A percentile compares a stretch with the other conserved stretches of the same genome.
These are phyloP conservation scores for Protomyces inundatus DNA, from an alignment of 1,139 yeast genomes.

Conservation along the genomic window DNA sequence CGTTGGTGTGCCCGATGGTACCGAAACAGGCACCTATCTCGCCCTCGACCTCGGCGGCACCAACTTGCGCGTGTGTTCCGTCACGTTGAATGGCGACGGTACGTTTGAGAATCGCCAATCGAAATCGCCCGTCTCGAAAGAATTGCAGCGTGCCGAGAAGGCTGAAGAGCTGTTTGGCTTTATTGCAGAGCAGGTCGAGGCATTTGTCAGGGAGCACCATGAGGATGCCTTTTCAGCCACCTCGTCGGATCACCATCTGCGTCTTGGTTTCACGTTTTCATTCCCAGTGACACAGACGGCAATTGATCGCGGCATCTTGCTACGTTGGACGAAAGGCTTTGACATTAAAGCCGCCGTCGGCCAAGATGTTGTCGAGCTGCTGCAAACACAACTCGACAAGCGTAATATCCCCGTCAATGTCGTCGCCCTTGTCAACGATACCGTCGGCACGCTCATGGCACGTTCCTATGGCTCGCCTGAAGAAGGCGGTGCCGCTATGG, in stretches of 20 bases:
- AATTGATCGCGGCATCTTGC: constrained; percentile 65
- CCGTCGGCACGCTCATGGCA: constrained; percentile 86
- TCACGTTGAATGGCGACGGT: constrained; percentile 70
- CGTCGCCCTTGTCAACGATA: constrained; percentile 88
- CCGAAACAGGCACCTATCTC: constrained; percentile 66
- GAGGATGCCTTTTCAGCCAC: constrained; percentile 41
- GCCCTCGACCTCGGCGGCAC: constrained; percentile 91
- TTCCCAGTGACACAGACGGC: constrained; percentile 87
- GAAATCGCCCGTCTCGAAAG: constrained; percentile 68
- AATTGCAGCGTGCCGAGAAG: constrained; percentile 57
- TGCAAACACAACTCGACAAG: constrained; percentile 62
- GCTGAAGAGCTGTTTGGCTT: constrained; percentile 58
- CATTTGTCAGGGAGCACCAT: constrained; percentile 63
- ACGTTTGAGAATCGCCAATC: constrained; percentile 66
- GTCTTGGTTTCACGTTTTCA: constrained; percentile 85
- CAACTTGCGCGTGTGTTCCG: constrained; percentile 84
- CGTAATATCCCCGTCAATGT: constrained; percentile 62
- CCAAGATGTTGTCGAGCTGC: constrained; percentile 65
- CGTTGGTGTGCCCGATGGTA: constrained; percentile 73
- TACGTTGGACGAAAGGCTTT: constrained; percentile 95
- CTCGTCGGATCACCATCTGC: constrained; percentile 43
- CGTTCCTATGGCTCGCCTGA: constrained; percentile 69
- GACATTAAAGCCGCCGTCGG: constrained; percentile 79
- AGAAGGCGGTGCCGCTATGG: constrained; percentile 68
- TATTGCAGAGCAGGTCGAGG: constrained; percentile 62